These are phyloP conservation scores for Rubia yunnanensis DNA, from an alignment of 257 asterid species.

Conservation along the genomic window DNA sequence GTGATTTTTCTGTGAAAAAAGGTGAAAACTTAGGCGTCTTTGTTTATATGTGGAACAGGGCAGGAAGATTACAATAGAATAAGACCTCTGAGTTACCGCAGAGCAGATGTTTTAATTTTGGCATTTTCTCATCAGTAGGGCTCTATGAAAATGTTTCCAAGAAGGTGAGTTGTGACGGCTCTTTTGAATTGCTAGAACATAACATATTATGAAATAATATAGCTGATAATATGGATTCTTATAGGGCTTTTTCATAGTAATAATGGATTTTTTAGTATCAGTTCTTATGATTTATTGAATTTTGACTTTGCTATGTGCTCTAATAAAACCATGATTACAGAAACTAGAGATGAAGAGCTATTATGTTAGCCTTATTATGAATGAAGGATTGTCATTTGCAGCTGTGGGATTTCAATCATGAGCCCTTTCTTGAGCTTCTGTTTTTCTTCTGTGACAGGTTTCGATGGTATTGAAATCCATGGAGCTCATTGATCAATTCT, in stretches of 20 bases:
- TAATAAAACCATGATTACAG: not conserved
- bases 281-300: not conserved
- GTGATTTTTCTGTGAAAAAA: not conserved
- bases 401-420: too few species aligned
- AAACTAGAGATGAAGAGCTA: not conserved
- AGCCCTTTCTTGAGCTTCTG: not conserved
- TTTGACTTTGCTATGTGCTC: not conserved
- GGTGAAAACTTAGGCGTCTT: not conserved
- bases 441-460: conserved; percentile 35
- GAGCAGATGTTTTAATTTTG: conserved; percentile 53
- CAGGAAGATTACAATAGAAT: conserved; percentile 50
- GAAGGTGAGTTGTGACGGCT: conserved; percentile 25
- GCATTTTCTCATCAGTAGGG: conserved; percentile 54
- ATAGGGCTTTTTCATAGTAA: too few species aligned
- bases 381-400: too few species aligned
- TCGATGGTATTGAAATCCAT: conserved; percentile 85
- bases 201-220: too few species aligned
- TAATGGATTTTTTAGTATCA: not conserved
- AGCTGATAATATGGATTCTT: too few species aligned
- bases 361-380: too few species aligned
- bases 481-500: conserved; percentile 88
- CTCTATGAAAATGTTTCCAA: conserved; percentile 48
- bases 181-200: not conserved
- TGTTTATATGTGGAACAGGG: conserved; percentile 22
- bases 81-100: conserved; percentile 51